phyloP scores from a whole-genome alignment of 2,329 filamentous ascomycete genomes.

The Fusarium staphyleae region DNA sequence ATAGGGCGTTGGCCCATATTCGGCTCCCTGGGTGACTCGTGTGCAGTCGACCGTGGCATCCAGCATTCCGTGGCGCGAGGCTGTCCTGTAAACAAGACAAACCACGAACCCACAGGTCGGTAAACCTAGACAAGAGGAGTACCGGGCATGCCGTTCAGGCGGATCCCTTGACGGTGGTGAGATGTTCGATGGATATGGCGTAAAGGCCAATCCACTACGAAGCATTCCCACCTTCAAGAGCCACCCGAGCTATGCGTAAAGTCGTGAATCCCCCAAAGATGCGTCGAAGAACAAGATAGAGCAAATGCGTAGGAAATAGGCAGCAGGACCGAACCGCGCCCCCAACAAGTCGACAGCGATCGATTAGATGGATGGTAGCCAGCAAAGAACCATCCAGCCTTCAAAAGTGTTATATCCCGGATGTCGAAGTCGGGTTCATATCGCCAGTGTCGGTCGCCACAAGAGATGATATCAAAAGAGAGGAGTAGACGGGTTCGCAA shows the following conservation, averaged over 20 bases:
- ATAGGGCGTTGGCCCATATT: constrained; percentile 14
- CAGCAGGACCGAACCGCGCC: constrained; percentile 36
- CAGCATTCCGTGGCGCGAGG: constrained; percentile 18
- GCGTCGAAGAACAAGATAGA: constrained; percentile 55
- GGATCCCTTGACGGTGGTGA: constrained; percentile 26
- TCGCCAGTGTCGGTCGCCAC: constrained; percentile 39
- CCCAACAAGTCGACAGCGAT: constrained; percentile 40
- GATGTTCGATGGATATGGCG: constrained; percentile 13
- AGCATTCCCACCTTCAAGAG: constrained; percentile 33
- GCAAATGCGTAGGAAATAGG: constrained; percentile 47
- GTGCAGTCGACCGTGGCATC: constrained; percentile 22
- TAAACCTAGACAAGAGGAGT: constrained; percentile 40
- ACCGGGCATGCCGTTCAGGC: constrained; percentile 53
- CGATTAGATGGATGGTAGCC: constrained; percentile 35
- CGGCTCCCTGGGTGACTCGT: constrained; percentile 23
- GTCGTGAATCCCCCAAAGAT: constrained; percentile 45
- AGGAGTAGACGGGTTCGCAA: constrained; percentile 30
- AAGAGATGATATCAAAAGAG: constrained; percentile 23
- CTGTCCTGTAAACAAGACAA: constrained; percentile 16
- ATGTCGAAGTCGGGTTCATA: constrained; percentile 40
- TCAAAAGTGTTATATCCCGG: constrained; percentile 34
- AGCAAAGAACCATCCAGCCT: constrained; percentile 28
- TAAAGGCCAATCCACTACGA: constrained; percentile 12
- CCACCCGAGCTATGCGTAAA: constrained; percentile 51
- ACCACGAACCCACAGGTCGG: constrained; percentile 36